Base-by-base conservation (phyloP, 1,284 basidiomycete genomes). In the Leccinum cinnamomeum region DNA sequence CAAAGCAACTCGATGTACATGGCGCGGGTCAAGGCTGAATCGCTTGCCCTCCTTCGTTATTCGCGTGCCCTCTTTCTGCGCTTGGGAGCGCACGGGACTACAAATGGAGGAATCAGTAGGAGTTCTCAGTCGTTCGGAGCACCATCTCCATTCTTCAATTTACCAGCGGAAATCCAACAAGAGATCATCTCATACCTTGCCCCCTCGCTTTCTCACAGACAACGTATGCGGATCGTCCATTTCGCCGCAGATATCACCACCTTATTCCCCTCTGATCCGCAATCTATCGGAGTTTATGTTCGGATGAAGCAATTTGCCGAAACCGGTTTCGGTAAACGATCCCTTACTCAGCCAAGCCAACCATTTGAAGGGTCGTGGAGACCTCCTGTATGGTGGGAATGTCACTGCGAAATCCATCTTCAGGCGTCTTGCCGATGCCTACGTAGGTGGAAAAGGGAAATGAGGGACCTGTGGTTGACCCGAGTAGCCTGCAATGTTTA, bases 151-250 rank as follows among this genome's bases (percentile, higher is more conserved):
- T 84, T 84, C 68, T 69, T 66, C 46, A 62, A 66, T 11, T 77
- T 91, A n/a, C 89, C 89, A 0, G 76, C 72, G 7, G 89, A 91
- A 72, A 74, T 91, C 12, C 81, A 84, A 62, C 79, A 86, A 7
- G 69, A 85, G 67, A 83, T 88, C 53, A 79, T 90, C 18, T 83
- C 85, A 7, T 82, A 84, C 69, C 74, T 88, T 30, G 82, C 86
- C 1, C 88, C 87, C 7, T 76, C 75, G 0, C 80, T 91, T 35
- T 89, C 87, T 5, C 67, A 79, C 14, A 70, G 77, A 2, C 89
- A 91, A 67, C 81, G 81, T 18, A 75, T 83, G 58, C 82, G 81
- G 16, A 80, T 91, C 20, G 82, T 81, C 67, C 71, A 73, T 39
- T 89, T 83, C 62, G 87, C 87, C 5, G 77, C 83, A 0, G 79